phyloP scores from a whole-genome alignment of 2,329 filamentous ascomycete species.

The Trichoderma hamatum region DNA sequence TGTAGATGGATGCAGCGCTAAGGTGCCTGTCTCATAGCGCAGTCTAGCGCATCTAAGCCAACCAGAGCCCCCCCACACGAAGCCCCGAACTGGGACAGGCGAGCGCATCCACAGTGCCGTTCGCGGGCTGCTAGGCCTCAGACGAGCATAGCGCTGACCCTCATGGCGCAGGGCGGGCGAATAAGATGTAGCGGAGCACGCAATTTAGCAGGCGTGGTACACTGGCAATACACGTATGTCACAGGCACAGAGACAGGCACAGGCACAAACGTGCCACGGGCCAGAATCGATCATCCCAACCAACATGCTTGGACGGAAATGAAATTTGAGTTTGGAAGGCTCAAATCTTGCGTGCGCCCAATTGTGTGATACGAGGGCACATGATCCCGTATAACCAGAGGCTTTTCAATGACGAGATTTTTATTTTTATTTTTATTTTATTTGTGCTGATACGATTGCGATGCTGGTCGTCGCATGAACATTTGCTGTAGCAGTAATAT shows the following conservation, averaged over 20 bases:
- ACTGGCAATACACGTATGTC: neutral
- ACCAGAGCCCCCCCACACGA: slow-evolving; percentile 9
- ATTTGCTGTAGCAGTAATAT: neutral
- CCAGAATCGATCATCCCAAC: neutral
- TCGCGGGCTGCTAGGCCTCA: slow-evolving; percentile 19
- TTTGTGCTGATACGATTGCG: neutral
- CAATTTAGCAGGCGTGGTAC: slow-evolving; percentile 1
- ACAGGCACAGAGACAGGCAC: neutral
- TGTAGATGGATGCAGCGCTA: slow-evolving; percentile 24
- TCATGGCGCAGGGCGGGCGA: neutral
- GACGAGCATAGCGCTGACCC: slow-evolving; percentile 23
- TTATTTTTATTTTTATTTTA: neutral
- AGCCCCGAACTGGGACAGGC: slow-evolving; percentile 1
- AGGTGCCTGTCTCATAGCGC: slow-evolving; percentile 7
- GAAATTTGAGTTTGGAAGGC: neutral
- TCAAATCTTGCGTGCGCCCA: neutral
- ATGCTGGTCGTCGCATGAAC: neutral
- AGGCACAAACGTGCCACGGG: neutral
- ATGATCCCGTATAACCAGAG: neutral
- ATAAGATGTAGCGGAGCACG: slow-evolving; percentile 1
- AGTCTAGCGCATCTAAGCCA: slow-evolving; percentile 22
- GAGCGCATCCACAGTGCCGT: slow-evolving; percentile 16
- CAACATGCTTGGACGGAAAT: neutral
- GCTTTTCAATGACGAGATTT: neutral
- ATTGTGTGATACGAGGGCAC: neutral